Evolutionary conservation across 495 filamentous ascomycete species (phyloP), one percentile per base, ranked within the genome.

Genomic region (Patellaria atrata): DNA sequence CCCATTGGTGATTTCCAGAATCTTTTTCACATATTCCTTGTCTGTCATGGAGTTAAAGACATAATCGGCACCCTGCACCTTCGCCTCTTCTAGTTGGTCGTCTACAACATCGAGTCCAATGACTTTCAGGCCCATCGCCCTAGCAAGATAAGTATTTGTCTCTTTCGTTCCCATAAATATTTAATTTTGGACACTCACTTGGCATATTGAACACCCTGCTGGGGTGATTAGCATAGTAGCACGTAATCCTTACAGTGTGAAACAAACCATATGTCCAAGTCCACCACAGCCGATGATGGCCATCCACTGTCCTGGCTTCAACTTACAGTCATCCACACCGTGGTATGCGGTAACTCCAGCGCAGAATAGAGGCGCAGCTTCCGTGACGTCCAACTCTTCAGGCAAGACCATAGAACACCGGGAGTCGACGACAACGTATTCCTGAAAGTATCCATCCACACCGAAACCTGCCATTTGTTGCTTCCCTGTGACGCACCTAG

Each of bases 31-130:
- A 35, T 43, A 52, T 27, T 54, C 45, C 20, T 41, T 42, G 18
- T 47, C 42, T 21, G 22, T 44, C 33, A 39, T 41, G 3, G 51
- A 40, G 22, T 52, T 55, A 38, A 52, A 52, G 6, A 43, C 43
- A 27, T 50, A 39, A 28, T 52, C 49, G 0, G 52, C 52, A 16
- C 52, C 52, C 10, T 27, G 43, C 4, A 38, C 35, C 28, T 41
- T 55, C 1, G 52, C 52, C 12, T 44, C 46, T 12, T 47, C 43
- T 9, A 55, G 38, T 0, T 39, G 38, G 5, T 43, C 33, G 22
- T 43, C 39, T 4, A 35, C 39, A 22, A 59, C 40, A 22, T 59
- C 56, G 5, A 54, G 41, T 13, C 51, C 55, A 35, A 49, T 45
- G 22, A 54, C 49, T 20, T 51, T 52, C 15, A 40, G 38, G 8